Evolutionary conservation across 192 early-diverging fungal species (phyloP), one percentile per base, ranked within the genome.

Genomic region (Backusella macrospora): DNA sequence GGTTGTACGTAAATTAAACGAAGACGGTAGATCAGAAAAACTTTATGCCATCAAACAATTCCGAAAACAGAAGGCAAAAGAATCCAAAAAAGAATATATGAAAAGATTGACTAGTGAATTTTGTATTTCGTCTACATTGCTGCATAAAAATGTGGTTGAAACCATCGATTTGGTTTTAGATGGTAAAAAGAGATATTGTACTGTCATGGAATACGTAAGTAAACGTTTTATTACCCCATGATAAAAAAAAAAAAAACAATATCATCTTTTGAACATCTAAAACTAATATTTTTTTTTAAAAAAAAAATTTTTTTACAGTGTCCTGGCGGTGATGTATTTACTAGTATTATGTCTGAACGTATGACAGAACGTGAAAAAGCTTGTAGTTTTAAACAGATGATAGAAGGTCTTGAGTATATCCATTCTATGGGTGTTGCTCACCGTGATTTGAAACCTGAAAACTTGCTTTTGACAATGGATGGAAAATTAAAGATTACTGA

Each of bases 111-210:
- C 92, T 34, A 88, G 90, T 77, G 97, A 99, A 85, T 99, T 98
- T 80, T 98, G 97, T 84, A 98, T 99, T 72, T 90, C 89, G 44
- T 97, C 96, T 6, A 94, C 93, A 29, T 86, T 99, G 68, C 87
- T 94, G 67, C 96, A 98, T 84, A 85, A 89, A 73, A 97, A 99
- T 80, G 83, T 99, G n/a, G 94, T 99, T 34, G 89, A 92, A 77
- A 98, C 96, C 5, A 91, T 99, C 26, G 98, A 99, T 83, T 84
- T 99, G 69, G 96, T 99, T 52, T 93, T 97, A 81, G 98, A 99
- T 75, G 92, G 95, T 52, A 87, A 90, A 44, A 88, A 92, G 55
- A 88, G 89, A 80, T 94, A 91, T 89, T 95, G 93, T 78, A 89
- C 91, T 73, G 91, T 91, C 26, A 93, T 92, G 90, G 87, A 88